Evolutionary conservation across 192 early-diverging fungal genomes (phyloP).

Genomic region (Coemansia sp.): DNA sequence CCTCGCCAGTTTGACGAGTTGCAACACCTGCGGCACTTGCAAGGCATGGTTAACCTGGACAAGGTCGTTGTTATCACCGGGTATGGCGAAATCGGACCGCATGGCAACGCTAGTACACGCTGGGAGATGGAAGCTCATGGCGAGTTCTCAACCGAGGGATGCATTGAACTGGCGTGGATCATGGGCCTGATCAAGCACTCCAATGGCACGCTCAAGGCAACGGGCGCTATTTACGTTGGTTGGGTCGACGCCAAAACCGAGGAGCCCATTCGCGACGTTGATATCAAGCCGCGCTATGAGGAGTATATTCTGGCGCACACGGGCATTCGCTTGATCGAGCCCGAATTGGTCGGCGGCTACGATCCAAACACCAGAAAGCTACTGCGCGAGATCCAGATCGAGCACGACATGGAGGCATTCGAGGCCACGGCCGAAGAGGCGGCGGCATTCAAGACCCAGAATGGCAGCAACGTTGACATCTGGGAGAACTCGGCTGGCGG

Average conservation of each 20-base stretch:
- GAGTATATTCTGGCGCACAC: slow-evolving; percentile 87
- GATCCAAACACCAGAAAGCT: slow-evolving; percentile 85
- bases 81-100: slow-evolving; percentile 91
- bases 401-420: slow-evolving; percentile 85
- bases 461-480: slow-evolving; percentile 75
- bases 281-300: slow-evolving; percentile 93
- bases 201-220: slow-evolving; percentile 75
- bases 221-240: slow-evolving; percentile 73
- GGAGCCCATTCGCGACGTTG: slow-evolving; percentile 84
- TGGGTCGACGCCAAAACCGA: slow-evolving; percentile 88
- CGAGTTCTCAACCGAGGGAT: slow-evolving; percentile 56
- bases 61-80: slow-evolving; percentile 92
- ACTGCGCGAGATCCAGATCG: slow-evolving; percentile 87
- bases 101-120: slow-evolving; percentile 85
- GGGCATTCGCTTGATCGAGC: slow-evolving; percentile 93
- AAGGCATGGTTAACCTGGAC: slow-evolving; percentile 86
- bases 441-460: slow-evolving; percentile 78
- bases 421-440: slow-evolving; percentile 89
- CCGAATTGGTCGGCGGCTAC: slow-evolving; percentile 82
- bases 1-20: slow-evolving; percentile 70
- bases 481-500: slow-evolving; percentile 57
- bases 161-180: slow-evolving; percentile 96
- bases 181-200: slow-evolving; percentile 94
- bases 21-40: slow-evolving; percentile 62
- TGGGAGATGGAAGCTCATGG: slow-evolving; percentile 97